Conservation (phyloP, 306 rosid genomes). For the Vicia sativa region DNA sequence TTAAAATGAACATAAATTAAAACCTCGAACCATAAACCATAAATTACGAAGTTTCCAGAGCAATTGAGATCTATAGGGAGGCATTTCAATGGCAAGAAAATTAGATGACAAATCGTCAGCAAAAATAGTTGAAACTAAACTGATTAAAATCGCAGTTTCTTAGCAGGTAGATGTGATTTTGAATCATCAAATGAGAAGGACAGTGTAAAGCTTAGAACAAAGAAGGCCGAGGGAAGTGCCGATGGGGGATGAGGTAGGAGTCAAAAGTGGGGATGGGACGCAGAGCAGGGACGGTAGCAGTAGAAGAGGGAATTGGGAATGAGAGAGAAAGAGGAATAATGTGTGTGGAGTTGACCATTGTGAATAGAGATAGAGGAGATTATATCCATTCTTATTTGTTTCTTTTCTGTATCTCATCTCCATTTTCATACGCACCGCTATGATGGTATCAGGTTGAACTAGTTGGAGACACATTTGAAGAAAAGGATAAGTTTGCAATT, state of each 20-base stretch:
- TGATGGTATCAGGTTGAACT: too few relatives aligned
- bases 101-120: slow-evolving; percentile 8
- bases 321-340: too few relatives aligned
- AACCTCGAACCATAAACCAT: neutral
- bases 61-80: slow-evolving; percentile 18
- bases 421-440: too few relatives aligned
- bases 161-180: slow-evolving; percentile 5
- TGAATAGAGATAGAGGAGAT: too few relatives aligned
- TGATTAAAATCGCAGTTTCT: slow-evolving; percentile 13
- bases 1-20: slow-evolving; percentile 23
- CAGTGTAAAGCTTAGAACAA: neutral
- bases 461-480: too few relatives aligned
- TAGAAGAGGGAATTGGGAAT: too few relatives aligned
- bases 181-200: neutral
- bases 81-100: slow-evolving; percentile 16
- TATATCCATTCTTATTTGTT: too few relatives aligned
- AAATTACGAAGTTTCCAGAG: slow-evolving; percentile 23
- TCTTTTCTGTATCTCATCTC: too few relatives aligned
- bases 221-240: neutral
- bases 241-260: neutral
- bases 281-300: neutral
- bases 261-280: neutral
- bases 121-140: slow-evolving; percentile 4
- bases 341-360: too few relatives aligned
- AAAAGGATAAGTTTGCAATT: too few relatives aligned